phyloP scores from a whole-genome alignment of 257 asterid genomes.

The Lithospermum erythrorhizon region DNA sequence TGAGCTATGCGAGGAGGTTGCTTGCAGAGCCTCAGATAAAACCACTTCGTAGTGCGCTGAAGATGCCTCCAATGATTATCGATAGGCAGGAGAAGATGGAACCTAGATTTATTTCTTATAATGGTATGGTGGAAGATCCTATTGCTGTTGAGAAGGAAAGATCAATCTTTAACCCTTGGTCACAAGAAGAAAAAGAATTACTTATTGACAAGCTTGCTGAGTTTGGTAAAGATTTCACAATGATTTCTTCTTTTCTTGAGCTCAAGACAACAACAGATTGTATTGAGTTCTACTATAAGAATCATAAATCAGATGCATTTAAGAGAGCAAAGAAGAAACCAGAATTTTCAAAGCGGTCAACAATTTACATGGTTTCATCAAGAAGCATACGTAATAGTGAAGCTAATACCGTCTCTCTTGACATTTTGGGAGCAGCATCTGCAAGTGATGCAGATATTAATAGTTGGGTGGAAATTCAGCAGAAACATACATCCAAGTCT shows the following conservation, averaged over 20 bases:
- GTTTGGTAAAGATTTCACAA: constrained; percentile 68
- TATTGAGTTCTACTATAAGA: constrained; percentile 89
- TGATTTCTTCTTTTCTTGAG: constrained; percentile 66
- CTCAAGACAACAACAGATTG: constrained; percentile 82
- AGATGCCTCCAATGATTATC: constrained; percentile 60
- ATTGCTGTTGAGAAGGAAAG: constrained; percentile 68
- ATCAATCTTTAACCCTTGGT: constrained; percentile 68
- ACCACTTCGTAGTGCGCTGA: constrained; percentile 48
- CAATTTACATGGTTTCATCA: constrained; percentile 48
- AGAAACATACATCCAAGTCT: constrained; percentile 32
- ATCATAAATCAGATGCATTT: constrained; percentile 75
- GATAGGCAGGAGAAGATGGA: constrained; percentile 27
- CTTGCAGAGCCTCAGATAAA: constrained; percentile 47
- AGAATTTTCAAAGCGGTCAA: constrained; percentile 38
- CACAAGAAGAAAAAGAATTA: constrained; percentile 52
- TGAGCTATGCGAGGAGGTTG: constrained; percentile 37
- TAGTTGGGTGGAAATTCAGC: not conserved
- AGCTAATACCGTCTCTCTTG: constrained; percentile 68
- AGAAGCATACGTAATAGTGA: constrained; percentile 52
- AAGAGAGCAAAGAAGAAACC: constrained; percentile 59
- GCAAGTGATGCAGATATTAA: not conserved
- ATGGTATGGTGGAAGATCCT: constrained; percentile 87
- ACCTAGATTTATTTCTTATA: constrained; percentile 59
- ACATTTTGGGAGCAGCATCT: constrained; percentile 17
- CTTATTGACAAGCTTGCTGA: constrained; percentile 65